phyloP scores from a whole-genome alignment of 2,329 filamentous ascomycete genomes.

The Xylariaceae sp. region DNA sequence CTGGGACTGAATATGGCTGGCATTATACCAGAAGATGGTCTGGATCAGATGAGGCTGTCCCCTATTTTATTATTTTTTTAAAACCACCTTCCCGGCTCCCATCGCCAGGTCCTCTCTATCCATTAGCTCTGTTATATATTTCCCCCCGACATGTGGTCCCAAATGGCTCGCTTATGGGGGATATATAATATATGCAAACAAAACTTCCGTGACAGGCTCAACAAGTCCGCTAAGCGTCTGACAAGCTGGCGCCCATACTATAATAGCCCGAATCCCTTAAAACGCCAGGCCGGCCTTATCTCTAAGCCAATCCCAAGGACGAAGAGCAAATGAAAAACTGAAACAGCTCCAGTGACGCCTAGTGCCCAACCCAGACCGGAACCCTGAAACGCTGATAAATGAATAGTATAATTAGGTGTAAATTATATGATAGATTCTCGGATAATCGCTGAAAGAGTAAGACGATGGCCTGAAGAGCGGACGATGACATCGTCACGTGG shows the following conservation, averaged over 20 bases:
- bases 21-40: no score
- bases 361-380: slow-evolving; percentile 7
- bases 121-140: slow-evolving; percentile 1
- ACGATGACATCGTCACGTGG: no score
- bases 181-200: neutral
- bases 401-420: slow-evolving; percentile 16
- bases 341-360: slow-evolving; percentile 6
- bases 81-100: neutral
- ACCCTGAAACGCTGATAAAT: no score
- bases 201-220: no score
- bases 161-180: neutral
- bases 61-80: no score
- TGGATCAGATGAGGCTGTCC: no score
- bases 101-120: neutral
- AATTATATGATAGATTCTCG: slow-evolving; percentile 16
- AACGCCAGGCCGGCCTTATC: slow-evolving; percentile 9
- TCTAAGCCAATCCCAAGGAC: slow-evolving; percentile 8
- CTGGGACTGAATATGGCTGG: no score
- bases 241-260: no score
- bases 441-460: no score
- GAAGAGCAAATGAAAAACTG: slow-evolving; percentile 1
- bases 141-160: neutral
- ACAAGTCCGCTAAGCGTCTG: no score
- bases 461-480: no score
- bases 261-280: neutral